phyloP scores from a whole-genome alignment of 164 flowering plant species.

The Paratinospora sagittata region DNA sequence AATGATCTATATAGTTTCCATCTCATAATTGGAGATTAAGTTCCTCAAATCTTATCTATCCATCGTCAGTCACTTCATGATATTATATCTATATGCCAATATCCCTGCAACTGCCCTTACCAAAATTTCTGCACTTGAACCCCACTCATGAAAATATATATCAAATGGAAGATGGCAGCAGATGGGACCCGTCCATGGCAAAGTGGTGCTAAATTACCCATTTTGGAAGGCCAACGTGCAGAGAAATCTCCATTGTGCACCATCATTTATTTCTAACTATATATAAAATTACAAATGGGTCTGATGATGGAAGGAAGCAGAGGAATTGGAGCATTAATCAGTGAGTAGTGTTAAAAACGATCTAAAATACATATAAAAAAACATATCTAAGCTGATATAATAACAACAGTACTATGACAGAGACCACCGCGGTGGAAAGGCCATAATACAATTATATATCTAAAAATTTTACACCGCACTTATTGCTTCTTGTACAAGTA shows the following conservation, averaged over 20 bases:
- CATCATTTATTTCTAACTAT: background rate
- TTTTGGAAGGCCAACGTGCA: background rate
- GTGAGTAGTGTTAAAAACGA: no score
- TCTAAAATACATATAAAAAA: no score
- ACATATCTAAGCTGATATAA: no score
- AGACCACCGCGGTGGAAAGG: conserved; percentile 11
- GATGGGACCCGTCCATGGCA: no score
- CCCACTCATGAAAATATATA: background rate
- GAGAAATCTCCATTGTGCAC: background rate
- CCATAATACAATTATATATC: conserved; percentile 7
- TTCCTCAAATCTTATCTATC: no score
- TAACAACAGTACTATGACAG: no score
- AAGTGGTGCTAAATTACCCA: background rate
- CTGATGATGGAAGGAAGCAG: background rate
- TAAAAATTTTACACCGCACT: background rate
- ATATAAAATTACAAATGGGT: background rate
- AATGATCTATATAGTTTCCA: no score
- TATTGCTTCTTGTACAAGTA: background rate
- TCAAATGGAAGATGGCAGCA: background rate
- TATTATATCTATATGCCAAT: no score
- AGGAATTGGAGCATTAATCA: background rate
- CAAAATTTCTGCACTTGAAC: no score
- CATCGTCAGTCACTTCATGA: no score
- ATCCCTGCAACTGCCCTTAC: no score
- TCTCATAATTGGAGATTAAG: no score